Evolutionary conservation across 2,329 filamentous ascomycete species (phyloP).

Genomic region (Venturia effusa): DNA sequence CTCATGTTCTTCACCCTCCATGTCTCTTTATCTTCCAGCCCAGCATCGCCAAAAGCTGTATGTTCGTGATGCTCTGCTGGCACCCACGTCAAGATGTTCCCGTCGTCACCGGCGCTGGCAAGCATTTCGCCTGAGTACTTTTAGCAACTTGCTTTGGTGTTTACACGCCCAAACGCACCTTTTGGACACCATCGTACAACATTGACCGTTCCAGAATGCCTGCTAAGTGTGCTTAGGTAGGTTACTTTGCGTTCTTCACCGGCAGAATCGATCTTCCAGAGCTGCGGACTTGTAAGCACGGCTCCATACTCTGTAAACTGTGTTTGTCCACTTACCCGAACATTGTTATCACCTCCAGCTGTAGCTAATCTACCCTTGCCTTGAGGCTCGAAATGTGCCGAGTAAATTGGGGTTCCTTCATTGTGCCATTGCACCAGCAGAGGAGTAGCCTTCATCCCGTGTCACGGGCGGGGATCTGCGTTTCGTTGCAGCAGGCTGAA

Average conservation of each 20-base stretch:
- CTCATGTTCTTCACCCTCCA: conserved; percentile 99
- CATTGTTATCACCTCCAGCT: conserved; percentile 91
- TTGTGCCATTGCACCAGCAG: conserved; percentile 99
- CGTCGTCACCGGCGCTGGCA: conserved; percentile 92
- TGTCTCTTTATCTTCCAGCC: conserved; percentile 84
- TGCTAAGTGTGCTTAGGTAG: conserved; percentile 82
- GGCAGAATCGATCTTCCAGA: conserved; percentile 82
- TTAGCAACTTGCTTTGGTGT: conserved; percentile 15
- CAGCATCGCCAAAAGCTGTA: conserved; percentile 66
- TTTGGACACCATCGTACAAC: conserved; percentile 93
- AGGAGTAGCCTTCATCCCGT: conserved; percentile 81
- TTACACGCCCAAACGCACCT: conserved; percentile 45
- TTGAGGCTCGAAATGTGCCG: conserved; percentile 87
- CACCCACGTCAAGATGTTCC: conserved; percentile 94
- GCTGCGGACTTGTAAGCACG: conserved; percentile 35
- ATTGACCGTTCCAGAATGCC: conserved; percentile 96
- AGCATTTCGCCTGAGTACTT: conserved; percentile 65
- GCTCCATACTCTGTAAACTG: conserved; percentile 6
- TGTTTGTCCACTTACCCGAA: conserved; percentile 53
- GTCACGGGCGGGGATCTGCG: neutral
- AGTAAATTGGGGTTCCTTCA: conserved; percentile 93
- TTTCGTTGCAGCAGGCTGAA: neutral
- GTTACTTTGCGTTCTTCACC: conserved; percentile 82
- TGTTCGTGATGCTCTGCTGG: conserved; percentile 63
- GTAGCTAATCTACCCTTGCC: conserved; percentile 89